A percentile compares a stretch with the other conserved stretches of the same genome.
Conservation (phyloP, 768 basidiomycete genomes). For the Lactarius trivialis region DNA sequence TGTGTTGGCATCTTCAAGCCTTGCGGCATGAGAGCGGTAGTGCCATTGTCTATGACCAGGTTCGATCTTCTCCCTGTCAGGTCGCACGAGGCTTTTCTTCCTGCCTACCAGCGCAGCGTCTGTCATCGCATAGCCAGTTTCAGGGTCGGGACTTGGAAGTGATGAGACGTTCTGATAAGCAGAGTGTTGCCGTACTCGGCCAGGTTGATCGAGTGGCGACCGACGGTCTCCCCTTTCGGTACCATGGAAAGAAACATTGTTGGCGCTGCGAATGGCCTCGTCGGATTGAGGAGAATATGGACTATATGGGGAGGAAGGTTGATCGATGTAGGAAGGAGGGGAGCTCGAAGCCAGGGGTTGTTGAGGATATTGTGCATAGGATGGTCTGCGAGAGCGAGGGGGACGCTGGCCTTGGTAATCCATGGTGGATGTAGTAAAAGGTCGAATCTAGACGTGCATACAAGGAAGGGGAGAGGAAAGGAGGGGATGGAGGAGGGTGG, state of each 20-base stretch:
- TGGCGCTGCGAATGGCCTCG: slow-evolving; percentile 10
- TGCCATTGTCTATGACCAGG: slow-evolving; percentile 92
- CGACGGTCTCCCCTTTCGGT: slow-evolving; percentile 65
- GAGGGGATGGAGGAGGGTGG: slow-evolving; percentile 37
- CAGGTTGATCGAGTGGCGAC: slow-evolving; percentile 48
- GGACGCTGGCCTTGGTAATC: slow-evolving; percentile 33
- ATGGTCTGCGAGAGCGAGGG: slow-evolving; percentile 32
- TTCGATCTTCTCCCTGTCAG: slow-evolving; percentile 95
- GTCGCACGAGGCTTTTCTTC: slow-evolving; percentile 88
- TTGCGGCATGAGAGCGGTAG: slow-evolving; percentile 82
- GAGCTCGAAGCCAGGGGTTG: slow-evolving; percentile 23
- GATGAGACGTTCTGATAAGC: slow-evolving; percentile 42
- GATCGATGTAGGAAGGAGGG: slow-evolving; percentile 26
- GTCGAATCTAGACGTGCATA: slow-evolving; percentile 9
- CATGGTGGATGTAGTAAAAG: slow-evolving; percentile 24
- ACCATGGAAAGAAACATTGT: slow-evolving; percentile 63
- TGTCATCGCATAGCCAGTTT: slow-evolving; percentile 28
- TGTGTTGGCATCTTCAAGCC: slow-evolving; percentile 62
- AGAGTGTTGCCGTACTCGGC: slow-evolving; percentile 40
- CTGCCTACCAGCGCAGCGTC: slow-evolving; percentile 54
- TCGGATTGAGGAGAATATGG: slow-evolving; percentile 23
- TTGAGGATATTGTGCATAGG: slow-evolving; percentile 24
- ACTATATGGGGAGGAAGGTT: slow-evolving; percentile 21
- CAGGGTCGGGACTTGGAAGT: slow-evolving; percentile 32
- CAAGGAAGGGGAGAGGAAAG: slow-evolving; percentile 1